Base-by-base conservation (phyloP, 371 early-diverging fungal species). In the Syncephalastrum monosporum region DNA sequence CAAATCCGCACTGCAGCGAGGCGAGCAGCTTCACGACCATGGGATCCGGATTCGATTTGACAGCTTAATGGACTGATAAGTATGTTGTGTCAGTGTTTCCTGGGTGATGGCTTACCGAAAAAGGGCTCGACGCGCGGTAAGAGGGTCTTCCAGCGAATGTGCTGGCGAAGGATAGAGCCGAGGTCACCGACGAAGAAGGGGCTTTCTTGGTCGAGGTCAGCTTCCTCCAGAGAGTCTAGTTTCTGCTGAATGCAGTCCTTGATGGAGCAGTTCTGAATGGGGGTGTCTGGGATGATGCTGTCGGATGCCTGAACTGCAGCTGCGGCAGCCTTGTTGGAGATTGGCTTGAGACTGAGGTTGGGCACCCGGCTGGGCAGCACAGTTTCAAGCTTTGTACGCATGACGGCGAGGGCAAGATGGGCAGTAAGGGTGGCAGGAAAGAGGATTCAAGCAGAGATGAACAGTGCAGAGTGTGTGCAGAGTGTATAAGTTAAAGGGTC, bases 21-120 rank as follows among this genome's bases (percentile, higher is more conserved):
- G 89, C 92, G 51, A 98, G 75, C n/a, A 92, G 83, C 67, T 86
- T 84, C 57, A 96, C 69, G 19, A 98, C 86, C 67, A 83, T 81
- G 15, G 87, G 86, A 70, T 97, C 97, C 29, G 97, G 96, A 74
- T 94, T 94, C 67, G 96, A 96, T 77, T 98, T 98, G 67, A 97
- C 91, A 47, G 96, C 96, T 89, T 65, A 41, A 7, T 54, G 38
- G 27, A 15, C 50, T 29, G 5, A 33, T 42, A 43, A 56, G 13
- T 17, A 24, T 27, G 38, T 12, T 33, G 38, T 33, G 38, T 33
- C 38, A 33, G 38, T 12, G 2, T 33, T 33, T 33, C 38, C 12
- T 8, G 3, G 38, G 38, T 33, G 38, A 33, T 33, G 53, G 63
- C 82, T 68, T 81, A 90, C 89, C 92, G 75, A 90, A 97, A 76